Evolutionary conservation across 2,329 filamentous ascomycete genomes (phyloP).

Genomic region (Alternaria sp.): DNA sequence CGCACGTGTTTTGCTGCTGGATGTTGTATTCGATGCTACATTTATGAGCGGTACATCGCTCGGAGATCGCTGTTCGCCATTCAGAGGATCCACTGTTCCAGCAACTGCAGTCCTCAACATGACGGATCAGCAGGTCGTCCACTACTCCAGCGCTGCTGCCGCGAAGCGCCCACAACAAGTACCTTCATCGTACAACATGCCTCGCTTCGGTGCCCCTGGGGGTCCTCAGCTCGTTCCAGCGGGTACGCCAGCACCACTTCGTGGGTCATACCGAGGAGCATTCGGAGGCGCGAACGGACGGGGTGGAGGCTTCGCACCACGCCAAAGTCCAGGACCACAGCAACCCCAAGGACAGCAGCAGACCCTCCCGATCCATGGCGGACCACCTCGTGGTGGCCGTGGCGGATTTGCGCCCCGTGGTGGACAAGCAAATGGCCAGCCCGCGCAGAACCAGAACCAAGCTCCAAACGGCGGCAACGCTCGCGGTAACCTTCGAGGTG

Average conservation of each 20-base stretch:
- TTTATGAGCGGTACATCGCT: conserved; percentile 98
- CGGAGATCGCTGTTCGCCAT: conserved; percentile 86
- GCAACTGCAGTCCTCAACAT: conserved; percentile 89
- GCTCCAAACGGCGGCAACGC: conserved; percentile 30
- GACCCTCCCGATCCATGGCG: conserved; percentile 49
- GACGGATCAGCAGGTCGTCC: conserved; percentile 79
- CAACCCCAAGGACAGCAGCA: conserved; percentile 40
- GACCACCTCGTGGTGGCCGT: conserved; percentile 47
- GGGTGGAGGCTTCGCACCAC: conserved; percentile 46
- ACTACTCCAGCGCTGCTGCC: conserved; percentile 64
- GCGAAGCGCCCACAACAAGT: conserved; percentile 60
- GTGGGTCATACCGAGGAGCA: conserved; percentile 65
- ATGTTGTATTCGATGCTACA: conserved; percentile 89
- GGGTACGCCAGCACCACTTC: conserved; percentile 62
- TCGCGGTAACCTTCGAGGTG: conserved; percentile 39
- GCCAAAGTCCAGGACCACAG: conserved; percentile 36
- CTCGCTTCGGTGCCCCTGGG: conserved; percentile 62
- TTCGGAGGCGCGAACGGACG: conserved; percentile 57
- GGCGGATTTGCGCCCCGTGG: conserved; percentile 45
- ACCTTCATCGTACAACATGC: conserved; percentile 60
- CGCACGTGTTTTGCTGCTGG: conserved; percentile 79
- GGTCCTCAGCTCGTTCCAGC: conserved; percentile 67
- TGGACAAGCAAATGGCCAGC: conserved; percentile 39
- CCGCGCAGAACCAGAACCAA: conserved; percentile 31
- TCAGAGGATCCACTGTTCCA: conserved; percentile 91